These are phyloP conservation scores for Hypericum androsaemum DNA, from an alignment of 345 rosid species.

Conservation along the genomic window DNA sequence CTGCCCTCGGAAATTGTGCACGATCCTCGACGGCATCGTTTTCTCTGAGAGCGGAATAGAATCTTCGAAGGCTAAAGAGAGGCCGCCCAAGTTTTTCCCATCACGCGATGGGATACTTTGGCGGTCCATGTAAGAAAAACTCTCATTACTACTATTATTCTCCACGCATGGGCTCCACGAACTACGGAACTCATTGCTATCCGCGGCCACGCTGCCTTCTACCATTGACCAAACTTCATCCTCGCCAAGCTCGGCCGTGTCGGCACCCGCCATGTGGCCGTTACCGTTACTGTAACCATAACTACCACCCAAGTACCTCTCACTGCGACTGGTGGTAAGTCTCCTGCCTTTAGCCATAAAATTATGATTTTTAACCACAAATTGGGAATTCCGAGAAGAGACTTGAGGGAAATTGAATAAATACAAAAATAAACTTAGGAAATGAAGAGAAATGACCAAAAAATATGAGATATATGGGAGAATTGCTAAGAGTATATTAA, in stretches of 20 bases:
- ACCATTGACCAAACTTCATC: slow-evolving; percentile 82
- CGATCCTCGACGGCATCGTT: slow-evolving; percentile 44
- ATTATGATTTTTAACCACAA: not conserved
- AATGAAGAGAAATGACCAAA: not conserved
- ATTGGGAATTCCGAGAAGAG: not conserved
- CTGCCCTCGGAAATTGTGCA: slow-evolving; percentile 59
- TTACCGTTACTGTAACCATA: slow-evolving; percentile 10
- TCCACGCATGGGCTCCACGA: slow-evolving; percentile 40
- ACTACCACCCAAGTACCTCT: slow-evolving; percentile 39
- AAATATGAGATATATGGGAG: not conserved
- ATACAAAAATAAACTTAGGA: too few species aligned
- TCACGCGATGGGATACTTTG: slow-evolving; percentile 10
- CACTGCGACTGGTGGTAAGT: slow-evolving; percentile 69
- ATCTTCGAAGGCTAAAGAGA: slow-evolving; percentile 63
- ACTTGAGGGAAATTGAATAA: not conserved
- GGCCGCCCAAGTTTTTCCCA: slow-evolving; percentile 43
- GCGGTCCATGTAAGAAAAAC: not conserved
- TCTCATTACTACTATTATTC: slow-evolving; percentile 14
- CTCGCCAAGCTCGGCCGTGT: slow-evolving; percentile 51
- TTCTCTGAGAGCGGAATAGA: slow-evolving; percentile 10
- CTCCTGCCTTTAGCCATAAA: slow-evolving; percentile 67
- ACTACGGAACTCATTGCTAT: slow-evolving; percentile 11
- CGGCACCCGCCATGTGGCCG: slow-evolving; percentile 14
- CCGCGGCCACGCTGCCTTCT: slow-evolving; percentile 25
- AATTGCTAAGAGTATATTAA: slow-evolving; percentile 18